These are phyloP conservation scores for Candolleomyces aberdarensis DNA, from an alignment of 768 basidiomycete genomes.

Conservation along the genomic window DNA sequence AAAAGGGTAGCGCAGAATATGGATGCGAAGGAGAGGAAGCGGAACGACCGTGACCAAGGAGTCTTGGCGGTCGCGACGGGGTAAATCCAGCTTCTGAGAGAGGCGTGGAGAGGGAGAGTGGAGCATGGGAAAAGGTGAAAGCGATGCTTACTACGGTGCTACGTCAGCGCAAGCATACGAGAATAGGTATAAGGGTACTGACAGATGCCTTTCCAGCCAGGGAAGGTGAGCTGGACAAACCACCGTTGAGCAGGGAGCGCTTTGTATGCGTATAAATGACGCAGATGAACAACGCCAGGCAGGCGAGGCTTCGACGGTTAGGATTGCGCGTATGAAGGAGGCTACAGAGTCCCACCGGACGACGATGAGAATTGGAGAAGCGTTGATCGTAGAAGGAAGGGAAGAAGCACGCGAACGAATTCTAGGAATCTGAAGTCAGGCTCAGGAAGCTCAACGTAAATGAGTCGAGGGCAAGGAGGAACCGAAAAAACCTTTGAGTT, in stretches of 20 bases:
- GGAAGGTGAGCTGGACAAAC: too few relatives aligned
- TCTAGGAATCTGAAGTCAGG: constrained; percentile 32
- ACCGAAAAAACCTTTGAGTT: constrained; percentile 24
- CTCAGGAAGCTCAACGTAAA: background rate
- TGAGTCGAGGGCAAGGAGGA: background rate
- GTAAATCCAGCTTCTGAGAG: constrained; percentile 44
- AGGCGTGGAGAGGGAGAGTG: constrained; percentile 63
- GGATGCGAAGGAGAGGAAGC: constrained; percentile 50
- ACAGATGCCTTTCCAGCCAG: constrained; percentile 39
- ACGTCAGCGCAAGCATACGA: too few relatives aligned
- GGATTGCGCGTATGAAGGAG: constrained; percentile 48
- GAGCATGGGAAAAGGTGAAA: constrained; percentile 65
- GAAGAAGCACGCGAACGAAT: constrained; percentile 49
- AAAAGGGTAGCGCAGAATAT: constrained; percentile 45
- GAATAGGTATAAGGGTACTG: constrained; percentile 36
- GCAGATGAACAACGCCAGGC: constrained; percentile 57
- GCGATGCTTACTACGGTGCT: constrained; percentile 49
- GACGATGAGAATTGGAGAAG: constrained; percentile 40
- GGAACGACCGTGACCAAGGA: constrained; percentile 53
- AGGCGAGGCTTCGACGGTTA: constrained; percentile 52
- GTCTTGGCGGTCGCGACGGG: constrained; percentile 40
- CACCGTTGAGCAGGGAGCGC: constrained; percentile 30
- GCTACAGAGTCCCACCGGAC: constrained; percentile 39
- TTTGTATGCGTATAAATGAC: constrained; percentile 48
- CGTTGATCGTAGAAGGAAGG: constrained; percentile 39